Evolutionary conservation across 768 basidiomycete species (phyloP).

Genomic region (Russula dissimulans): DNA sequence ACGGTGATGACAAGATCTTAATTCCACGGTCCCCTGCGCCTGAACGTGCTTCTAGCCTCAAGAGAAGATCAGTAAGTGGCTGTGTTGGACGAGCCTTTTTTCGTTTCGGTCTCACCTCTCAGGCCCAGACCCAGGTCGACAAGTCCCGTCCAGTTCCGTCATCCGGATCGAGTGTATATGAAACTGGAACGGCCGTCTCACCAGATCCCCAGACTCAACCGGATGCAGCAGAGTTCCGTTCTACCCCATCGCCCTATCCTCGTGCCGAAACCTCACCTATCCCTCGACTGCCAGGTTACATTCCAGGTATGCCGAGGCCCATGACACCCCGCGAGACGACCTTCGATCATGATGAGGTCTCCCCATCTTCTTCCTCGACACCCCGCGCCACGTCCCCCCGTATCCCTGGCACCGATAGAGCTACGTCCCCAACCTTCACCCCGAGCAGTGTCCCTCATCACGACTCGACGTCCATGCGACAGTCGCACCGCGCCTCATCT

Average conservation of each 20-base stretch:
- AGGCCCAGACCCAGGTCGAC: not conserved
- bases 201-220: slow-evolving; percentile 43
- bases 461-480: slow-evolving; percentile 41
- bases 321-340: slow-evolving; percentile 76
- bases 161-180: slow-evolving; percentile 33
- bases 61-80: slow-evolving; percentile 14
- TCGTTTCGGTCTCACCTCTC: not conserved
- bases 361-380: slow-evolving; percentile 59
- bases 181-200: slow-evolving; percentile 64
- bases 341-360: slow-evolving; percentile 61
- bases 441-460: slow-evolving; percentile 37
- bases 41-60: slow-evolving; percentile 11
- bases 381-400: slow-evolving; percentile 70
- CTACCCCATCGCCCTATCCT: slow-evolving; percentile 50
- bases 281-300: slow-evolving; percentile 66
- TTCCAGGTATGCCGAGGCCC: slow-evolving; percentile 84
- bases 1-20: slow-evolving; percentile 55
- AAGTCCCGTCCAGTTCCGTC: not conserved
- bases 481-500: slow-evolving; percentile 39
- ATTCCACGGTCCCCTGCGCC: slow-evolving; percentile 49
- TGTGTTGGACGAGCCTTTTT: not conserved
- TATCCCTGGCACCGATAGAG: slow-evolving; percentile 27
- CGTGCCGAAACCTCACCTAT: slow-evolving; percentile 44
- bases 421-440: slow-evolving; percentile 29
- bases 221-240: slow-evolving; percentile 42